Conservation (phyloP, 139 green algal genomes). For the Ettlia oleoabundans region DNA sequence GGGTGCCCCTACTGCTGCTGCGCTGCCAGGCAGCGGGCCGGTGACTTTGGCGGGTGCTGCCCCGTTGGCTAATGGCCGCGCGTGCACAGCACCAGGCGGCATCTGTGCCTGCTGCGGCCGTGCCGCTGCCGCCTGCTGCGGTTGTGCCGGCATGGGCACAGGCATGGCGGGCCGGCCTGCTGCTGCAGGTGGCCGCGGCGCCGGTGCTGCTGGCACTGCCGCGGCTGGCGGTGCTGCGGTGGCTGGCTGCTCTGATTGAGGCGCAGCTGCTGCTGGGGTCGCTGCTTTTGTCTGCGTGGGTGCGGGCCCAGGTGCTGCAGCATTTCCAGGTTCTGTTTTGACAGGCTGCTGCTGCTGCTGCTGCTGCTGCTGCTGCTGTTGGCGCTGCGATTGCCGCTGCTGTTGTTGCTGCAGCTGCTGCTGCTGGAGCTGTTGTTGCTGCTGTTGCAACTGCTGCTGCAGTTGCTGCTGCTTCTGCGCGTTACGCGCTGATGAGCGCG, state of each 20-base stretch:
- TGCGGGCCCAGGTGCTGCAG: too few relatives aligned
- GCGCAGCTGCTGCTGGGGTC: background rate
- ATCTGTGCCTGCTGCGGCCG: background rate
- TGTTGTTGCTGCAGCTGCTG: background rate
- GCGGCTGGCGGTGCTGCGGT: background rate
- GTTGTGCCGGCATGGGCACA: background rate
- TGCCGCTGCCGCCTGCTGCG: background rate
- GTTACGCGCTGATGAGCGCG: background rate
- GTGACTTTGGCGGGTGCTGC: background rate
- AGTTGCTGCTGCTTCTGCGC: background rate
- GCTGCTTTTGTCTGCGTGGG: background rate
- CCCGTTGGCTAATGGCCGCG: background rate
- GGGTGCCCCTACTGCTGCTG: background rate
- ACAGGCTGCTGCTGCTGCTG: too few relatives aligned
- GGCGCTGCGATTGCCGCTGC: background rate
- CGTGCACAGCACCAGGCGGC: background rate
- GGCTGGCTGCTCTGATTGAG: background rate
- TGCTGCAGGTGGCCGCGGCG: background rate
- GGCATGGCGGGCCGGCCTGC: background rate
- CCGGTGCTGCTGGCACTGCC: background rate
- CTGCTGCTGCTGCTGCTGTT: background rate
- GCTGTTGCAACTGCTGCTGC: conserved; percentile 5
- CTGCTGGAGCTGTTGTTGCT: conserved; percentile 13
- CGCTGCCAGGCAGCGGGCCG: background rate
- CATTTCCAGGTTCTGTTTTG: too few relatives aligned